Conservation (phyloP, 345 rosid species). For the Populus alba region DNA sequence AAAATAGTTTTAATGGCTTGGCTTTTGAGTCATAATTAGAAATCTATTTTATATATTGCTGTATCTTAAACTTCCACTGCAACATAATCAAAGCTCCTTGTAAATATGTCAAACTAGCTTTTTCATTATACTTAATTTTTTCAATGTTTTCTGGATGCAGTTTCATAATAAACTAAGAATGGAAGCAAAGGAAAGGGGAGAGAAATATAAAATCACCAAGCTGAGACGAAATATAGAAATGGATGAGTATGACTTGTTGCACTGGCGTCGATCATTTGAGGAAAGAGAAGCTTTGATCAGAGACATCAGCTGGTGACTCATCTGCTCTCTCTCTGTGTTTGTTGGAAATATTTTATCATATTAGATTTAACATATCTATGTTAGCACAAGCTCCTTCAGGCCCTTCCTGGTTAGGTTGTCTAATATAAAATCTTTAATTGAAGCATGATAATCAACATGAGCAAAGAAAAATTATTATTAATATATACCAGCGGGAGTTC, state of each 20-base stretch:
- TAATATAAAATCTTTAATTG: background rate
- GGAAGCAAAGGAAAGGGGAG: constrained; percentile 77
- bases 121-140: background rate
- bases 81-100: background rate
- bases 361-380: background rate
- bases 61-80: background rate
- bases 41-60: background rate
- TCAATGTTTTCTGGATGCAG: constrained; percentile 34
- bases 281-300: constrained; percentile 95
- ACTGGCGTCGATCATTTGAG: constrained; percentile 86
- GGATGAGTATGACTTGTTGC: constrained; percentile 87
- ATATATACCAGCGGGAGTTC: too few species aligned
- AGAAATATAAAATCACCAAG: constrained; percentile 61
- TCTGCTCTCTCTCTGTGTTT: background rate
- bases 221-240: constrained; percentile 77
- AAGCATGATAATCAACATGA: background rate
- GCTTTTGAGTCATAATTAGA: background rate
- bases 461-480: too few species aligned
- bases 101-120: background rate
- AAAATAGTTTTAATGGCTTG: background rate
- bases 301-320: constrained; percentile 82
- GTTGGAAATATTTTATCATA: too few species aligned
- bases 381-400: background rate
- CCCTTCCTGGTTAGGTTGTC: background rate
- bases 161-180: constrained; percentile 59